phyloP scores from a whole-genome alignment of 257 asterid genomes.

The Solanum tarijense region DNA sequence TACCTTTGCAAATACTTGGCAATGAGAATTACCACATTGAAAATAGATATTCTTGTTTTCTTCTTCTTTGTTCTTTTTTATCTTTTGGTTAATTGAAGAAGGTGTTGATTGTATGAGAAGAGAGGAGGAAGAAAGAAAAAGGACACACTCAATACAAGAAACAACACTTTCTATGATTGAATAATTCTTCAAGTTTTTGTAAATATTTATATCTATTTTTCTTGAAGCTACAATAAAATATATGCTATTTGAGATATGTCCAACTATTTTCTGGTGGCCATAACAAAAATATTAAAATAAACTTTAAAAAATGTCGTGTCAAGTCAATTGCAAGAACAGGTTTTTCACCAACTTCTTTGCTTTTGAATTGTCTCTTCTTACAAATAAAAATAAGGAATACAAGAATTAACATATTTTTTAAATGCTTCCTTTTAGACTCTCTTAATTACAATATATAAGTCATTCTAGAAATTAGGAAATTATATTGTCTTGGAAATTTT shows the following conservation, averaged over 20 bases:
- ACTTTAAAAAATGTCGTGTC: not conserved
- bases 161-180: not conserved
- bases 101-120: not conserved
- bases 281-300: not conserved
- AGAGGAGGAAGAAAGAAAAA: not conserved
- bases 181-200: not conserved
- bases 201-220: not conserved
- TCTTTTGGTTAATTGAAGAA: not conserved
- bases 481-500: not conserved
- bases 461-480: not conserved
- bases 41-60: not conserved
- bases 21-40: not conserved
- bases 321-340: not conserved
- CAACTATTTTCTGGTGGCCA: not conserved
- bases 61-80: not conserved
- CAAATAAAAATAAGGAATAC: not conserved
- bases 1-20: not conserved
- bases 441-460: not conserved
- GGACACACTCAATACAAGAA: too few relatives aligned
- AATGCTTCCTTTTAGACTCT: not conserved
- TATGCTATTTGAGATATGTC: not conserved
- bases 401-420: not conserved
- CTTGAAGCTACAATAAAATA: not conserved
- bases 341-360: conserved; percentile 9
- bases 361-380: not conserved